These are phyloP conservation scores for Grosmannia penicillata DNA, from an alignment of 2,329 filamentous ascomycete species.

Conservation along the genomic window DNA sequence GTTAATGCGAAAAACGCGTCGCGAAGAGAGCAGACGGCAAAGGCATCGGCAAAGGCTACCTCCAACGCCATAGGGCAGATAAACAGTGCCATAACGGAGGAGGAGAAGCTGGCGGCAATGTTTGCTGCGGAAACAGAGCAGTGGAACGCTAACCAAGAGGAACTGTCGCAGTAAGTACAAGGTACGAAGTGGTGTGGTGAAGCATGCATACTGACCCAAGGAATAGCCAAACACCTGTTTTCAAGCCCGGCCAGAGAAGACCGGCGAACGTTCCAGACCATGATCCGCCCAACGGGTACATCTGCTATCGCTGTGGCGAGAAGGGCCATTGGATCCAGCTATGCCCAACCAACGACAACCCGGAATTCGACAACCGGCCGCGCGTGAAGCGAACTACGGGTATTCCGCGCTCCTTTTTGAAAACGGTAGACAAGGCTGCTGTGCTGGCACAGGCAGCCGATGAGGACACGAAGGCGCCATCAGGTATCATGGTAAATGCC, in stretches of 20 bases:
- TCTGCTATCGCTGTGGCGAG: slow-evolving; percentile 90
- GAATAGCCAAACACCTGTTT: slow-evolving; percentile 47
- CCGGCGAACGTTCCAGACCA: slow-evolving; percentile 73
- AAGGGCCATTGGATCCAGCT: slow-evolving; percentile 99
- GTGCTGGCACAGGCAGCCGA: slow-evolving; percentile 58
- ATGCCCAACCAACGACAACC: slow-evolving; percentile 96
- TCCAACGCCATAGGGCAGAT: slow-evolving; percentile 47
- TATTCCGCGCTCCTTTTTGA: slow-evolving; percentile 88
- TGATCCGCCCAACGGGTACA: slow-evolving; percentile 82
- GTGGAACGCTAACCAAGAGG: slow-evolving; percentile 86
- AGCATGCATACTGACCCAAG: slow-evolving; percentile 19
- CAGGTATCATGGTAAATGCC: slow-evolving; percentile 93
- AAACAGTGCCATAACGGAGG: slow-evolving; percentile 73
- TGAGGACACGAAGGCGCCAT: slow-evolving; percentile 67
- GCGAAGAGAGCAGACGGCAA: slow-evolving; percentile 46
- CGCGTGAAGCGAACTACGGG: slow-evolving; percentile 93
- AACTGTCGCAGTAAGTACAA: slow-evolving; percentile 62
- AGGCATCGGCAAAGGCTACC: slow-evolving; percentile 41
- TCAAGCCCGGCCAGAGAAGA: slow-evolving; percentile 48
- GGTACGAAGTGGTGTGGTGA: background rate
- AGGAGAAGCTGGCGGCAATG: slow-evolving; percentile 87
- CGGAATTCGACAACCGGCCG: slow-evolving; percentile 84
- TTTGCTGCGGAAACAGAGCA: slow-evolving; percentile 79
- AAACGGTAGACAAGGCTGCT: slow-evolving; percentile 84
- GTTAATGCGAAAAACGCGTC: slow-evolving; percentile 70